A percentile compares a stretch with the other conserved stretches of the same genome.
Evolutionary conservation across 768 basidiomycete genomes (phyloP).

Genomic region (Serendipita vermifera): DNA sequence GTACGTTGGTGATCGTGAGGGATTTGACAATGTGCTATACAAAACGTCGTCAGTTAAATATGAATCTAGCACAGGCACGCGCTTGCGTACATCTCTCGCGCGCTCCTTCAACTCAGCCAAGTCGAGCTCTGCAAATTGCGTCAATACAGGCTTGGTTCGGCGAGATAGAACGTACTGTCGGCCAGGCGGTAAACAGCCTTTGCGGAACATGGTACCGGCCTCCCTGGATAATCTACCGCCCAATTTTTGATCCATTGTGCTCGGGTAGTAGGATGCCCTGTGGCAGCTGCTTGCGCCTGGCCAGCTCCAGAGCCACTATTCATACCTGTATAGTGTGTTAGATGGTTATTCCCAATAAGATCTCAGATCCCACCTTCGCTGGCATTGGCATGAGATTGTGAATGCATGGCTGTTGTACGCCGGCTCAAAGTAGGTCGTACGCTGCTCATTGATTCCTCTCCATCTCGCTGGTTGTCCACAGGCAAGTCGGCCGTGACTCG

Average conservation of each 20-base stretch:
- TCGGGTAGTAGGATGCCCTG: conserved; percentile 27
- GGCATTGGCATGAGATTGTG: too few species aligned
- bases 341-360: not conserved
- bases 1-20: conserved; percentile 66
- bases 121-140: conserved; percentile 42
- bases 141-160: not conserved
- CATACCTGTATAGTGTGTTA: too few species aligned
- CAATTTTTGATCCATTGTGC: conserved; percentile 66
- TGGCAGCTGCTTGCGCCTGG: conserved; percentile 10
- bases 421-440: not conserved
- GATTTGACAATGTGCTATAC: conserved; percentile 60
- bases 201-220: conserved; percentile 64
- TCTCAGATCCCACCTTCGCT: not conserved
- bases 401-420: not conserved
- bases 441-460: conserved; percentile 1
- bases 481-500: not conserved
- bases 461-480: not conserved
- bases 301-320: too few species aligned
- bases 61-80: not conserved
- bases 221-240: conserved; percentile 44
- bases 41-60: not conserved
- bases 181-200: conserved; percentile 76
- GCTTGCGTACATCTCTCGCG: conserved; percentile 39
- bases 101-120: conserved; percentile 58
- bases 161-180: conserved; percentile 44